A percentile compares a stretch with the other conserved stretches of the same genome.
These are phyloP conservation scores for Bryum argenteum DNA, from an alignment of 225 moss, liverwort and hornwort species.

Conservation along the genomic window DNA sequence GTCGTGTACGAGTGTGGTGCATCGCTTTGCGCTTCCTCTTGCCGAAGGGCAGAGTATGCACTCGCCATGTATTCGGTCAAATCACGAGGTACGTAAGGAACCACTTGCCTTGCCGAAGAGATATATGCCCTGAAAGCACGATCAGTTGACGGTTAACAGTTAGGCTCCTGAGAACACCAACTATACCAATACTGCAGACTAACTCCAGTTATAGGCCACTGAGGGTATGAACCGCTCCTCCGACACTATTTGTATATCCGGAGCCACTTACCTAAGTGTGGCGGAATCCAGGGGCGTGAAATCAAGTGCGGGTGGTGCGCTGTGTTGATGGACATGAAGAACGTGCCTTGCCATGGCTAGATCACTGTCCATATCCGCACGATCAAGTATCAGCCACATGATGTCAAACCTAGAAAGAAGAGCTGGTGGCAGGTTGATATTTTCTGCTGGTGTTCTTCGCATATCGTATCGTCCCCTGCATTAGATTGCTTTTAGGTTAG, in stretches of 20 bases:
- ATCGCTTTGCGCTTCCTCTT: slow-evolving; percentile 94
- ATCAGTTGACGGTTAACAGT: slow-evolving; percentile 6
- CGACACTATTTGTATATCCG: neutral
- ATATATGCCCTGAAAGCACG: slow-evolving; percentile 73
- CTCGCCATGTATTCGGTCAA: slow-evolving; percentile 94
- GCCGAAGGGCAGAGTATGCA: slow-evolving; percentile 84
- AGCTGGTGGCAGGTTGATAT: slow-evolving; percentile 94
- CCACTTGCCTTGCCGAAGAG: slow-evolving; percentile 78
- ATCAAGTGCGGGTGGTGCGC: slow-evolving; percentile 81
- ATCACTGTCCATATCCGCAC: slow-evolving; percentile 92
- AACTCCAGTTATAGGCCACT: slow-evolving; percentile 10
- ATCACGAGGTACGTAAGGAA: slow-evolving; percentile 77
- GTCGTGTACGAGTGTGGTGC: slow-evolving; percentile 97
- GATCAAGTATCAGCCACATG: slow-evolving; percentile 99
- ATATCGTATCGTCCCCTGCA: slow-evolving; percentile 95
- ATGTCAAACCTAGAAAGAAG: slow-evolving; percentile 96
- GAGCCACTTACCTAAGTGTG: slow-evolving; percentile 63
- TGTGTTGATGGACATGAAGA: slow-evolving; percentile 84
- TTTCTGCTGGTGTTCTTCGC: slow-evolving; percentile 97
- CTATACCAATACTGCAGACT: neutral
- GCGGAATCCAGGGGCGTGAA: slow-evolving; percentile 84
- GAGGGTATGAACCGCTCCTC: neutral
- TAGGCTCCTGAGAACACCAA: slow-evolving; percentile 1
- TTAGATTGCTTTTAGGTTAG: slow-evolving; percentile 6
- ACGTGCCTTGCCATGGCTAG: slow-evolving; percentile 98